phyloP scores from a whole-genome alignment of 2,329 filamentous ascomycete genomes.

The Hortaea werneckii region DNA sequence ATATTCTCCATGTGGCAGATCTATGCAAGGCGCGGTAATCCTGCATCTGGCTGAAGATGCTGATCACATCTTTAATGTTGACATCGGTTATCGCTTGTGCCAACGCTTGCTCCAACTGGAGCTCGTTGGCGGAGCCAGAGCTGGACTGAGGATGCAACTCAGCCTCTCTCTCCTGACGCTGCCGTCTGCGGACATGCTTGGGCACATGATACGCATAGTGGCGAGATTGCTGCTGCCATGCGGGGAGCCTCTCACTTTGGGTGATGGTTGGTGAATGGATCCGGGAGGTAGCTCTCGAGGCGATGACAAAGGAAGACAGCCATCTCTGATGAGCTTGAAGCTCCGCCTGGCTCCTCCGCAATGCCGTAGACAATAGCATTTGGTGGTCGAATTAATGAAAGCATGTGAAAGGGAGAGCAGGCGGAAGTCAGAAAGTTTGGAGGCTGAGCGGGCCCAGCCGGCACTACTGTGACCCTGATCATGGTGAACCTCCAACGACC shows the following conservation, averaged over 20 bases:
- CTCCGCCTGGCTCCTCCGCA: conserved; percentile 12
- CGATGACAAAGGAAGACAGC: conserved; percentile 11
- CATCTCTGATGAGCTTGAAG: conserved; percentile 16
- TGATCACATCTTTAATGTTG: conserved; percentile 11
- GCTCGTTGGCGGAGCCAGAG: not conserved
- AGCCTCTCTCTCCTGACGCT: not conserved
- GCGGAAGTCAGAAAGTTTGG: not conserved
- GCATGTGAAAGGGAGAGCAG: not conserved
- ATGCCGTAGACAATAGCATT: conserved; percentile 6
- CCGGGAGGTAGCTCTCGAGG: not conserved
- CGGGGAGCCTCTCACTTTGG: not conserved
- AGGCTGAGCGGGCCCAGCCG: too few relatives aligned
- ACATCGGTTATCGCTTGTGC: conserved; percentile 10
- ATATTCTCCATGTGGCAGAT: not conserved
- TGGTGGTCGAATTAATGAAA: not conserved
- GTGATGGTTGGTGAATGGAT: not conserved
- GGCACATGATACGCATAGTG: not conserved
- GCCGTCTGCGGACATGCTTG: not conserved
- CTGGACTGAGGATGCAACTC: not conserved
- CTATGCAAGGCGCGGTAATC: conserved; percentile 8
- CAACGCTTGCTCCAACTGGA: conserved; percentile 7
- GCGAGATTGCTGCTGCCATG: not conserved
- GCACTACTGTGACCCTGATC: too few relatives aligned
- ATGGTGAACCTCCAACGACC: not conserved
- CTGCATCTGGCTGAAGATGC: conserved; percentile 10